Evolutionary conservation across 345 rosid species (phyloP), one percentile per base, ranked within the genome.

Genomic region (Populus euphratica): DNA sequence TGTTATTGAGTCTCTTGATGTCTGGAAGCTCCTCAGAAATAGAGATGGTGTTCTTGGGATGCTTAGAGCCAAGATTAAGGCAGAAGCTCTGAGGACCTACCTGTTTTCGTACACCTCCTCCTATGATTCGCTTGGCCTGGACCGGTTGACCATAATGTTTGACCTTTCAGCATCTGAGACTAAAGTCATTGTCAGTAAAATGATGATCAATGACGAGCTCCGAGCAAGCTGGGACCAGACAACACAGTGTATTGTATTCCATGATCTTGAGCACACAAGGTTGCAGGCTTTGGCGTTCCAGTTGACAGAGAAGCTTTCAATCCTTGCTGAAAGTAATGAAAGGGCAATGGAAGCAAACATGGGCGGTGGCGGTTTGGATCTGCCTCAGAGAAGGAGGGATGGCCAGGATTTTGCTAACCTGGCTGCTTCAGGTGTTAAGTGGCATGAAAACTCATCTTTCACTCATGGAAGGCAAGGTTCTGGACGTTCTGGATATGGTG

Each of bases 221-320:
- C 87, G 79, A 33, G 94, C 96, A 44, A 88, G 88, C 72, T 94
- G 97, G 98, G 97, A 94, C 83, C 97, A 94, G 84, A 94, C 97
- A 47, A 90, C 94, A 16, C 81, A 49, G 5, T 91, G 97, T 73
- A 72, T 93, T 11, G 73, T 91, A 83, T 90, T 94, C 93, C 95
- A 87, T n/a, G 89, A 89, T 38, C 89, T 90, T 27, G 88, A 88
- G 85, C 87, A 87, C 74, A 80, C 89, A 33, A 93, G 91, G 88
- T 41, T 93, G 76, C 98, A 94, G 83, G 81, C 88, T 39, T 80
- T 94, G 77, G 93, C 97, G 7, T 94, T 94, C 89, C 94, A 89
- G 78, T 79, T 92, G 76, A 89, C 92, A 17, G 98, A 92, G 76
- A 92, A 89, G 83, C 85, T 94, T 41, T 72, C 89, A 5, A 31